Percentiles rank a stretch among this genome's conserved stretches.
Evolutionary conservation across 768 basidiomycete species (phyloP).

Genomic region (Tulasnella sp.): DNA sequence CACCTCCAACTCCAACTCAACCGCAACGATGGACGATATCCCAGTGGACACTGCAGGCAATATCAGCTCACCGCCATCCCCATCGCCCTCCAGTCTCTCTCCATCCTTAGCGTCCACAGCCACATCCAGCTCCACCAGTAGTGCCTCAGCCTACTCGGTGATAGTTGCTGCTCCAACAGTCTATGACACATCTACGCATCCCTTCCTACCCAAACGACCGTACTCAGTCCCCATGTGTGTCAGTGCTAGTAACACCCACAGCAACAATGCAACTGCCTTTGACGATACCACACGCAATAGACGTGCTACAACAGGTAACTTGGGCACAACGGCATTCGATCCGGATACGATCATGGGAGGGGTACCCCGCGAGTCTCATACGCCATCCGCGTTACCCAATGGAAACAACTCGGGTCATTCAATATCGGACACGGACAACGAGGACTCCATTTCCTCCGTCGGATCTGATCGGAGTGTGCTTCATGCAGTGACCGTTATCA

Average conservation of each 20-base stretch:
- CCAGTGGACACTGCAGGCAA: too few species aligned
- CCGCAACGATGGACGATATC: too few species aligned
- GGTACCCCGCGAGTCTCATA: neutral
- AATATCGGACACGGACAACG: neutral
- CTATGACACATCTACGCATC: neutral
- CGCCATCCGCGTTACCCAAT: neutral
- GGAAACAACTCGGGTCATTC: neutral
- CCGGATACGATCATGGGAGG: neutral
- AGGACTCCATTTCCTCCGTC: neutral
- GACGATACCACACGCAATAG: neutral
- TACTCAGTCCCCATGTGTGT: slow-evolving; percentile 1
- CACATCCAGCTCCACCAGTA: neutral
- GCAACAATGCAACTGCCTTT: neutral
- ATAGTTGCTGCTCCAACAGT: slow-evolving; percentile 3
- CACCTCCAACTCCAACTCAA: too few species aligned
- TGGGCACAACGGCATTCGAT: neutral
- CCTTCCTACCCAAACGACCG: slow-evolving; percentile 11
- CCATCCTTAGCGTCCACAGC: neutral
- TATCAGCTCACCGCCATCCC: neutral
- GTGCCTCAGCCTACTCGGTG: neutral
- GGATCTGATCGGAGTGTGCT: slow-evolving; percentile 8
- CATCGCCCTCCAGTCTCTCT: neutral
- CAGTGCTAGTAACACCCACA: neutral
- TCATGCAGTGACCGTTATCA: slow-evolving; percentile 7
- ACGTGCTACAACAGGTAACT: neutral